Evolutionary conservation across 805 yeast species (phyloP).

Genomic region (Phaffomyces opuntiae): DNA sequence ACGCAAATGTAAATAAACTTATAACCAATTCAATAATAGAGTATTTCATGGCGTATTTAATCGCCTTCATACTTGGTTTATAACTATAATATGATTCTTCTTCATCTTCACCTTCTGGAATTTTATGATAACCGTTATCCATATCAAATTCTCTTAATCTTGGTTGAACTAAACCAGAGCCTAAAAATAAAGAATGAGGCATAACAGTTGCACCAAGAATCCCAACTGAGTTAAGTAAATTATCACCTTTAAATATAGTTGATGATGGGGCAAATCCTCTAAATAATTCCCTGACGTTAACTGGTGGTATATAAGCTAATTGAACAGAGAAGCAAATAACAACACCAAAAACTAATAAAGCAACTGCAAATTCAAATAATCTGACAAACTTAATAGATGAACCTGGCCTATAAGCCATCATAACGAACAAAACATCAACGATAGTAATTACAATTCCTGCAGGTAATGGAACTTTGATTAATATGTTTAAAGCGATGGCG

Average conservation of each 20-base stretch:
- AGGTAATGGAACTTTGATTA: constrained; percentile 67
- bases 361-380: constrained; percentile 69
- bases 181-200: constrained; percentile 86
- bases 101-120: constrained; percentile 19
- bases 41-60: constrained; percentile 61
- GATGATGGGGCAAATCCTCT: constrained; percentile 67
- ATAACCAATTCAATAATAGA: constrained; percentile 65
- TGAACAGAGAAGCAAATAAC: constrained; percentile 76
- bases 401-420: constrained; percentile 72
- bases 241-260: constrained; percentile 46
- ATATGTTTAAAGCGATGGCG: constrained; percentile 75
- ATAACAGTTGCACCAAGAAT: constrained; percentile 90
- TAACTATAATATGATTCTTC: constrained; percentile 41
- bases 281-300: constrained; percentile 39
- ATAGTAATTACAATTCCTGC: constrained; percentile 76
- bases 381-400: constrained; percentile 70
- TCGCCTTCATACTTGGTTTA: constrained; percentile 67
- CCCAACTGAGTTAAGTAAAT: constrained; percentile 69
- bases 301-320: constrained; percentile 45
- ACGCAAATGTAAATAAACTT: constrained; percentile 71
- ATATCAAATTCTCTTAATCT: constrained; percentile 70
- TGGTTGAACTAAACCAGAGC: constrained; percentile 83
- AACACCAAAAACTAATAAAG: constrained; percentile 63
- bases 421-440: constrained; percentile 71
- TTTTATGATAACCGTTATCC: constrained; percentile 41